These are phyloP conservation scores for Naganishia friedmannii DNA, from an alignment of 768 basidiomycete species.

Conservation along the genomic window DNA sequence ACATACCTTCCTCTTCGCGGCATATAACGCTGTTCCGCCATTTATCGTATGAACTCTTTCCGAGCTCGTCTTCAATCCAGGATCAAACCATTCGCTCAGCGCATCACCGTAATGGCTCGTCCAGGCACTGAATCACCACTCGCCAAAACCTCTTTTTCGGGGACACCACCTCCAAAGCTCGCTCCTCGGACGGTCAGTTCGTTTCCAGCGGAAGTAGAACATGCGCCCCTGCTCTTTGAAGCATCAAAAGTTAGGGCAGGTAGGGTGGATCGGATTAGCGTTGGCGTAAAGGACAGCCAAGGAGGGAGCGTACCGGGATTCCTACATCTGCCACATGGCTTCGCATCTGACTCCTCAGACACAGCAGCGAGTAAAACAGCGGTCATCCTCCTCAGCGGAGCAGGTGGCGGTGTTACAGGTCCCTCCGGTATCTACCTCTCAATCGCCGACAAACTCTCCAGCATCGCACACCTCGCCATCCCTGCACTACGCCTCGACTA, in stretches of 20 bases:
- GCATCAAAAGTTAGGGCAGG: background rate
- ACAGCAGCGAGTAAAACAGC: background rate
- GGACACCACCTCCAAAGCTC: background rate
- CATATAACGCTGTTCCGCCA: background rate
- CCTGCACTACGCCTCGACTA: conserved; percentile 4
- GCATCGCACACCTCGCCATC: background rate
- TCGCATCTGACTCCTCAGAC: background rate
- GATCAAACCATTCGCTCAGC: background rate
- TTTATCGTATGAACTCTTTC: background rate
- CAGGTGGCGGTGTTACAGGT: conserved; percentile 10
- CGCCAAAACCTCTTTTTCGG: background rate
- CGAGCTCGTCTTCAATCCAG: background rate
- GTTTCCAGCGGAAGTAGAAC: background rate
- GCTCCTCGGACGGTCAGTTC: background rate
- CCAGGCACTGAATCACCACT: background rate
- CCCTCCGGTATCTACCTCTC: conserved; percentile 6
- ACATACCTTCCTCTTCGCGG: background rate
- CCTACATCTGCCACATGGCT: background rate
- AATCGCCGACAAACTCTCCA: background rate
- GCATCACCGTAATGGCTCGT: background rate
- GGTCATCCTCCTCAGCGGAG: conserved; percentile 4
- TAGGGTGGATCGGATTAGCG: background rate
- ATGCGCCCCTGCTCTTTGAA: background rate
- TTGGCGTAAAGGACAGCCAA: background rate
- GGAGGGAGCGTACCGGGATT: background rate